Percentiles rank a stretch among this genome's conserved stretches.
phyloP scores from a whole-genome alignment of 768 basidiomycete species.

The Calocybe cyanea region DNA sequence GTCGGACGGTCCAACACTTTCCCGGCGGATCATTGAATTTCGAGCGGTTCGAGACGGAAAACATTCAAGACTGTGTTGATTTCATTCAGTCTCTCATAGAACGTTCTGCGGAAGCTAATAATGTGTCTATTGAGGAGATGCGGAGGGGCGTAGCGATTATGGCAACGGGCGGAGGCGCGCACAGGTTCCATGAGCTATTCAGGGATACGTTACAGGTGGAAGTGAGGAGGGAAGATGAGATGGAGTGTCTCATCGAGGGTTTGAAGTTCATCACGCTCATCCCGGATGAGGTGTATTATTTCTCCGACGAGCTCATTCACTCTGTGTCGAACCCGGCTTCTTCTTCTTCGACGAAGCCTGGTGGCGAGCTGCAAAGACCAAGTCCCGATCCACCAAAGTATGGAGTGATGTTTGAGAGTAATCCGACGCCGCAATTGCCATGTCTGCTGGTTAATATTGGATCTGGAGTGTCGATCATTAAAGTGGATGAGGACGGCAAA shows the following conservation, averaged over 20 bases:
- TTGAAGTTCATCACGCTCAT: constrained; percentile 95
- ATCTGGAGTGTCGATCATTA: constrained; percentile 95
- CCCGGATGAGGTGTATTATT: constrained; percentile 97
- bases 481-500: constrained; percentile 90
- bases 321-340: constrained; percentile 29
- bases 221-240: constrained; percentile 91
- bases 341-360: constrained; percentile 10
- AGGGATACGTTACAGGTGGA: constrained; percentile 72
- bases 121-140: constrained; percentile 89
- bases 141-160: constrained; percentile 90
- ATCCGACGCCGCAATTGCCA: constrained; percentile 85
- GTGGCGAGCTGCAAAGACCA: constrained; percentile 64
- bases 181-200: constrained; percentile 88
- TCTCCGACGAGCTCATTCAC: constrained; percentile 95
- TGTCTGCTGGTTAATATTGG: constrained; percentile 98
- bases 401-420: constrained; percentile 81
- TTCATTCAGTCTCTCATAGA: constrained; percentile 88
- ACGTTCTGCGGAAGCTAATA: constrained; percentile 80
- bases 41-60: constrained; percentile 91
- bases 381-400: constrained; percentile 88
- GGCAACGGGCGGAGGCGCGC: constrained; percentile 97
- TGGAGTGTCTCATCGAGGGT: constrained; percentile 97
- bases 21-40: constrained; percentile 98
- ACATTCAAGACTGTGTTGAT: constrained; percentile 77
- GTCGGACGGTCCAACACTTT: constrained; percentile 75